Evolutionary conservation across 2,329 filamentous ascomycete species (phyloP).

Genomic region (Alternaria tenuissima): DNA sequence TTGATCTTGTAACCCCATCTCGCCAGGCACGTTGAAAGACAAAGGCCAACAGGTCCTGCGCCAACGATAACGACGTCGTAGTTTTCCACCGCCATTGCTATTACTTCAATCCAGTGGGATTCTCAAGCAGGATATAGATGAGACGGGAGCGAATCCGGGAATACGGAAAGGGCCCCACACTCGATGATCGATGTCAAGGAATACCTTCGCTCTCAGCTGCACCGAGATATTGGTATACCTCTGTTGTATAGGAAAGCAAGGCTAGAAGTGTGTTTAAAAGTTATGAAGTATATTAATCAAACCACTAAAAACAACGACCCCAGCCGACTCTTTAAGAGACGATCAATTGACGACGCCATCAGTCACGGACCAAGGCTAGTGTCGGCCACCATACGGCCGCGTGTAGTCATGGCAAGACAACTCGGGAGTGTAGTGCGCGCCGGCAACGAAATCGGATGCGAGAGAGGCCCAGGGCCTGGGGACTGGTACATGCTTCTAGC

Average conservation of each 20-base stretch:
- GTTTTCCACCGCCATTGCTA: conserved; percentile 50
- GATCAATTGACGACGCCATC: conserved; percentile 15
- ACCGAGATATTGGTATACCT: background rate
- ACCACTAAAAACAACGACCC: conserved; percentile 4
- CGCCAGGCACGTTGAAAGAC: conserved; percentile 86
- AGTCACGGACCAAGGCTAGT: conserved; percentile 23
- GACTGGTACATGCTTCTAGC: conserved; percentile 11
- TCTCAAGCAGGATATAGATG: background rate
- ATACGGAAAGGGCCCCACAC: conserved; percentile 1
- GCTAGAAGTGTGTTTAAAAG: background rate
- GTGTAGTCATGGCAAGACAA: conserved; percentile 30
- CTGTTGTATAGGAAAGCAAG: background rate
- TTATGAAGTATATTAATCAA: background rate
- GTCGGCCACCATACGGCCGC: conserved; percentile 15
- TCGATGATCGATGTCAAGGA: conserved; percentile 14
- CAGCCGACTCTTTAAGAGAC: conserved; percentile 19
- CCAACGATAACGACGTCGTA: conserved; percentile 84
- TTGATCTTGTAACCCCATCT: conserved; percentile 96
- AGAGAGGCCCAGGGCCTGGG: conserved; percentile 16
- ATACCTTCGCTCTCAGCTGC: conserved; percentile 1
- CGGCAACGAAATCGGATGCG: conserved; percentile 40
- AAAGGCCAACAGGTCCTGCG: conserved; percentile 86
- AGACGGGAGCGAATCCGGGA: conserved; percentile 3
- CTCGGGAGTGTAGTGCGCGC: conserved; percentile 28
- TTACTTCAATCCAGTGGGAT: background rate